Percentiles rank a stretch among this genome's conserved stretches.
These are phyloP conservation scores for Annona squamosa DNA, from an alignment of 164 flowering plant species.

Conservation along the genomic window DNA sequence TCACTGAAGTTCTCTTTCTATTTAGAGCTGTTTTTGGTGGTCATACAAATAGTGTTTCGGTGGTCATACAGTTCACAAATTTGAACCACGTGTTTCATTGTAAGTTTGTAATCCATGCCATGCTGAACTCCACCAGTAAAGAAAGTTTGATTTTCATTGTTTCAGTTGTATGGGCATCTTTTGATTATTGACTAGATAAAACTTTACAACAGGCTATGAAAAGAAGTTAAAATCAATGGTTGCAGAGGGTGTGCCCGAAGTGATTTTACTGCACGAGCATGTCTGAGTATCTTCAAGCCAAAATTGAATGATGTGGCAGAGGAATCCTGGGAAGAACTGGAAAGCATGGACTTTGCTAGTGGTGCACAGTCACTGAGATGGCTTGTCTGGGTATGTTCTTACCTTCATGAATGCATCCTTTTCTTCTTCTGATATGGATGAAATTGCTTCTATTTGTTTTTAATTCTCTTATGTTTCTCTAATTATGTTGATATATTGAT, in stretches of 20 bases:
- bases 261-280: constrained; percentile 55
- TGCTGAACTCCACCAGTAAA: too few species aligned
- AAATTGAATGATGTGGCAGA: constrained; percentile 50
- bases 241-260: constrained; percentile 91
- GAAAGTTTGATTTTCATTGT: too few species aligned
- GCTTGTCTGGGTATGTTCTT: constrained; percentile 83
- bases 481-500: too few species aligned
- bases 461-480: not conserved
- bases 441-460: too few species aligned
- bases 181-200: not conserved
- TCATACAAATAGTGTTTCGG: too few species aligned
- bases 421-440: not conserved
- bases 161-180: not conserved
- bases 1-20: too few species aligned
- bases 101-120: too few species aligned
- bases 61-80: too few species aligned
- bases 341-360: constrained; percentile 39
- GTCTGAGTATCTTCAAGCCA: constrained; percentile 62
- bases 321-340: constrained; percentile 93
- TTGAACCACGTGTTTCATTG: too few species aligned
- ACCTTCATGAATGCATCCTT: not conserved
- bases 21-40: too few species aligned
- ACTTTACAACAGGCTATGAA: constrained; percentile 45
- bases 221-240: constrained; percentile 32
- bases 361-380: constrained; percentile 75